Conservation (phyloP, 1,284 basidiomycete species). For the Cutaneotrichosporon curvatum region DNA sequence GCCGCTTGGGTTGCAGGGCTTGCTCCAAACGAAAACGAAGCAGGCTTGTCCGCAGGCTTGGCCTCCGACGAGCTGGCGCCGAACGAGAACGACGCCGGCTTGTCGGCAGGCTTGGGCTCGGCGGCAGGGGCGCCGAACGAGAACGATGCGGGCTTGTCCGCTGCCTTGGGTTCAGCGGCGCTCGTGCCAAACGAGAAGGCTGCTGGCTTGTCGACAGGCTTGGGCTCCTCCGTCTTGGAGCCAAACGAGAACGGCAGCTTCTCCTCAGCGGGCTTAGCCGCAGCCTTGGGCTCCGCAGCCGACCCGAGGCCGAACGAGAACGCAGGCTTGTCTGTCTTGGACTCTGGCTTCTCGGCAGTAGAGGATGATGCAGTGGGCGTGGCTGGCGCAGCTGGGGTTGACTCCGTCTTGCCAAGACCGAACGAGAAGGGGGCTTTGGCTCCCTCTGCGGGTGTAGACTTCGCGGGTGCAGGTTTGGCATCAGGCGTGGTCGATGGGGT, state of each 20-base stretch:
- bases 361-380: too few species aligned
- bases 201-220: too few species aligned
- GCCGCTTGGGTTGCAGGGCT: too few species aligned
- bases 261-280: constrained; percentile 1
- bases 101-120: background rate
- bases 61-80: background rate
- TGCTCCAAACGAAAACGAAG: too few species aligned
- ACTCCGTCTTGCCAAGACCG: too few species aligned
- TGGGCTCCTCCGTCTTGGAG: too few species aligned
- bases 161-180: background rate
- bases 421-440: too few species aligned
- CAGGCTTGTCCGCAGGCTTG: constrained; percentile 2
- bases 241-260: constrained; percentile 4
- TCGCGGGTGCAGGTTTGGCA: too few species aligned
- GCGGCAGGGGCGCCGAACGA: constrained; percentile 3
- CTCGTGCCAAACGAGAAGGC: background rate
- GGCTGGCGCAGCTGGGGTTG: background rate
- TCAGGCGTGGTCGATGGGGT: background rate
- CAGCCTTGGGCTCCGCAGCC: background rate
- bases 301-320: constrained; percentile 1
- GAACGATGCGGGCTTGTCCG: constrained; percentile 1
- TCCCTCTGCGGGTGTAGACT: background rate
- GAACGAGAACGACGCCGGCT: constrained; percentile 8
- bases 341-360: background rate
- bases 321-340: constrained; percentile 3